Conservation (phyloP, 495 filamentous ascomycete species). For the Barbatosphaeria neglecta region DNA sequence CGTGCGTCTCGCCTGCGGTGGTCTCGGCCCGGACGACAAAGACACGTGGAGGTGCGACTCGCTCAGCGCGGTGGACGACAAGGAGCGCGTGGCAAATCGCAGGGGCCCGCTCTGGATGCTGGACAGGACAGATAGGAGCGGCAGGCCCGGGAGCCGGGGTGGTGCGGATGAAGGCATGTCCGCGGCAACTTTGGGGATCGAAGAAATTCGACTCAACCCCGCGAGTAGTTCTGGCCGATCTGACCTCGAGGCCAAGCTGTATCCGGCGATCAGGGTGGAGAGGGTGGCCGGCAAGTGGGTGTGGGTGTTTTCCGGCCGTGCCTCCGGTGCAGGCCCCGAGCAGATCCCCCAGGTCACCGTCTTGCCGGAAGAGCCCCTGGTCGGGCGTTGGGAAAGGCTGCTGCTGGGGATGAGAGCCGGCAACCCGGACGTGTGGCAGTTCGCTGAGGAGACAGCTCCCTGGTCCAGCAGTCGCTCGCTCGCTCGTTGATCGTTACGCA, state of each 20-base stretch:
- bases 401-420: constrained; percentile 11
- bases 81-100: too few species aligned
- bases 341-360: constrained; percentile 10
- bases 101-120: not conserved
- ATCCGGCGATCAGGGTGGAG: constrained; percentile 8
- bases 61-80: not conserved
- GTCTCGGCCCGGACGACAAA: constrained; percentile 15
- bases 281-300: constrained; percentile 11
- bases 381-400: constrained; percentile 20
- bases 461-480: not conserved
- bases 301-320: constrained; percentile 13
- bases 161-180: constrained; percentile 1
- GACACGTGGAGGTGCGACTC: constrained; percentile 13
- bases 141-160: not conserved
- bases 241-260: constrained; percentile 7
- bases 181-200: not conserved
- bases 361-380: constrained; percentile 18
- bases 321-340: constrained; percentile 1
- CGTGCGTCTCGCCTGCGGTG: constrained; percentile 12
- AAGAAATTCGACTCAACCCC: not conserved
- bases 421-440: constrained; percentile 18
- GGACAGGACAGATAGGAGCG: not conserved
- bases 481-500: too few species aligned
- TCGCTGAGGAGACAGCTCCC: constrained; percentile 2
- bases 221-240: too few species aligned